Conservation (phyloP, 176 grass and related monocot genomes). For the Bromus sterilis region DNA sequence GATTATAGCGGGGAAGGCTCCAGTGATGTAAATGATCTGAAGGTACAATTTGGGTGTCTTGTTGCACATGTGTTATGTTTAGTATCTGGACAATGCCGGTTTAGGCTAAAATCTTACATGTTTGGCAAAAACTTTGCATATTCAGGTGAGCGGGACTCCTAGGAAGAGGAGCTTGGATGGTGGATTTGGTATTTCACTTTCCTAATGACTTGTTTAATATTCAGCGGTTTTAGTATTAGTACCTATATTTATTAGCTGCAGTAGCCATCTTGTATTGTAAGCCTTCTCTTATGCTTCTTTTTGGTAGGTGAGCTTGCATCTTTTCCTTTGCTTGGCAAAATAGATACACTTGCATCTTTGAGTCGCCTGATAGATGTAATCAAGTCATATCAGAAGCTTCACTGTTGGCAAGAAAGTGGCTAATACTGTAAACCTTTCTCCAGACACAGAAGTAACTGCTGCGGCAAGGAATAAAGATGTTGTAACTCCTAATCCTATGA, state of each 20-base stretch:
- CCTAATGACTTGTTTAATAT: not conserved
- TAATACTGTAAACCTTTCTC: constrained; percentile 31
- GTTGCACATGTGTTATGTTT: not conserved
- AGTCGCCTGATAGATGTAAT: not conserved
- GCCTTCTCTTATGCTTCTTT: not conserved
- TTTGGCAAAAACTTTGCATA: not conserved
- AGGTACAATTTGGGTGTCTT: constrained; percentile 17
- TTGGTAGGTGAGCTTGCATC: not conserved
- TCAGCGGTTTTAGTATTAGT: not conserved
- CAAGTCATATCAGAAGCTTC: constrained; percentile 12
- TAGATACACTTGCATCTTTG: not conserved
- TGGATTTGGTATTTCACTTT: constrained; percentile 36
- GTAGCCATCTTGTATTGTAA: not conserved
- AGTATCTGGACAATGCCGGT: not conserved
- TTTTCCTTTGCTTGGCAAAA: not conserved
- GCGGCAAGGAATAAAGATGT: constrained; percentile 41
- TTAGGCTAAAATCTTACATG: not conserved
- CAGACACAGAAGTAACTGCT: constrained; percentile 32
- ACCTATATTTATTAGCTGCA: constrained; percentile 9
- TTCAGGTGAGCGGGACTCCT: constrained; percentile 36
- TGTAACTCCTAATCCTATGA: constrained; percentile 25
- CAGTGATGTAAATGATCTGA: constrained; percentile 58
- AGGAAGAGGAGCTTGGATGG: constrained; percentile 47
- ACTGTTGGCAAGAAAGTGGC: constrained; percentile 1
- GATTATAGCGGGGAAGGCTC: constrained; percentile 77